Evolutionary conservation across 1,284 basidiomycete genomes (phyloP).

Genomic region (Ustilago trichophora): DNA sequence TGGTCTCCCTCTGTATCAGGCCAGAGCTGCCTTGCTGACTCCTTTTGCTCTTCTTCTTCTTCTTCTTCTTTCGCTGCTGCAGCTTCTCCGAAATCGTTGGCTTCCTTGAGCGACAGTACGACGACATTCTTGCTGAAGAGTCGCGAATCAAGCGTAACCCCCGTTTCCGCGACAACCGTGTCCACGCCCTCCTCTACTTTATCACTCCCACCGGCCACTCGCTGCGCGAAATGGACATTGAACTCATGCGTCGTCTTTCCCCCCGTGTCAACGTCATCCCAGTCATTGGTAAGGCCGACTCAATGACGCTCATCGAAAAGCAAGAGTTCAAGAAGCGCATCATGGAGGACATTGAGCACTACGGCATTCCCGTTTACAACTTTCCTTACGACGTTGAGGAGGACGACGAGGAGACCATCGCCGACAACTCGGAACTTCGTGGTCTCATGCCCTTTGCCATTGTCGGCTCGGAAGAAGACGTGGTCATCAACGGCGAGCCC

Average conservation of each 20-base stretch:
- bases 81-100: conserved; percentile 82
- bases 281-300: conserved; percentile 96
- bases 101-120: conserved; percentile 98
- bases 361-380: conserved; percentile 98
- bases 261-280: conserved; percentile 92
- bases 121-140: conserved; percentile 98
- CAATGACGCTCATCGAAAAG: conserved; percentile 73
- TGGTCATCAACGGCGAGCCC: conserved; percentile 88
- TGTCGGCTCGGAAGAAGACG: conserved; percentile 95
- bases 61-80: background rate
- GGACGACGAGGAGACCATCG: conserved; percentile 96
- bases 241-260: conserved; percentile 64
- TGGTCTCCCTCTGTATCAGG: too few species aligned
- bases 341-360: conserved; percentile 99
- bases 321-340: conserved; percentile 94
- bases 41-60: background rate
- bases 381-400: conserved; percentile 99
- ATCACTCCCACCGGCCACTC: conserved; percentile 91
- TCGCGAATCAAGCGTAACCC: conserved; percentile 99
- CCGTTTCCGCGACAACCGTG: conserved; percentile 91
- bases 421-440: conserved; percentile 78
- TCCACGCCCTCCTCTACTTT: conserved; percentile 95
- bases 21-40: background rate
- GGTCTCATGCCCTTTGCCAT: conserved; percentile 83
- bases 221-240: conserved; percentile 98